A percentile compares a stretch with the other conserved stretches of the same genome.
phyloP scores from a whole-genome alignment of 768 basidiomycete species.

The Psilocybe sp. region DNA sequence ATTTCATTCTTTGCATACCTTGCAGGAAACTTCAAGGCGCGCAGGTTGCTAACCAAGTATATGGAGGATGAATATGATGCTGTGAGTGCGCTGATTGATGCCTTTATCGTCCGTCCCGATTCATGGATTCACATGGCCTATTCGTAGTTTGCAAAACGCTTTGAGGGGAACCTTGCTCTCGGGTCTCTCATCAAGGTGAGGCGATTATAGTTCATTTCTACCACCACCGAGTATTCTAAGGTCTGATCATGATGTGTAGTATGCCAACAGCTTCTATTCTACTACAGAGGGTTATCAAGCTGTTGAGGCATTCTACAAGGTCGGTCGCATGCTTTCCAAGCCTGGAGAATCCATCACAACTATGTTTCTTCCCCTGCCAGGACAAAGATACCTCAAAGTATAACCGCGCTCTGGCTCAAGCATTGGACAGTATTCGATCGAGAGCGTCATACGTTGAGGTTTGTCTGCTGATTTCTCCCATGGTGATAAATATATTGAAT shows the following conservation, averaged over 20 bases:
- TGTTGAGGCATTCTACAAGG: slow-evolving; percentile 72
- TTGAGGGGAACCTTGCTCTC: slow-evolving; percentile 64
- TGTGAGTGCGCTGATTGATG: slow-evolving; percentile 32
- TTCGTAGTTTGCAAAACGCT: slow-evolving; percentile 57
- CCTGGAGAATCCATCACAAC: slow-evolving; percentile 22
- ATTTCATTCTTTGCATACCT: slow-evolving; percentile 60
- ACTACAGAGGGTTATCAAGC: slow-evolving; percentile 60
- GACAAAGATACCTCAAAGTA: slow-evolving; percentile 62
- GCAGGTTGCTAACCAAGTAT: slow-evolving; percentile 51
- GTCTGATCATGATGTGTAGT: slow-evolving; percentile 13
- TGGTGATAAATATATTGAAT: too few species aligned
- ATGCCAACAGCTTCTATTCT: slow-evolving; percentile 46
- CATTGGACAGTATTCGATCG: slow-evolving; percentile 60
- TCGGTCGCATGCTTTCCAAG: slow-evolving; percentile 15
- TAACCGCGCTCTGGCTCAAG: slow-evolving; percentile 56
- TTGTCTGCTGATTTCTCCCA: too few species aligned
- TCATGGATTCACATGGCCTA: too few species aligned
- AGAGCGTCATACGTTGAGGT: slow-evolving; percentile 63
- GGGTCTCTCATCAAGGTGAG: slow-evolving; percentile 49
- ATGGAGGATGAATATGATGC: slow-evolving; percentile 65
- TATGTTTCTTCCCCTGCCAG: slow-evolving; percentile 23
- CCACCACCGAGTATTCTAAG: too few species aligned
- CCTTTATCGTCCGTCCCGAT: too few species aligned
- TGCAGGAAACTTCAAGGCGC: slow-evolving; percentile 47
- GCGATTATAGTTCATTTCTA: background rate